A percentile compares a stretch with the other conserved stretches of the same genome.
phyloP scores from a whole-genome alignment of 2,329 filamentous ascomycete species.

The Iodosphaeria phyllophila region DNA sequence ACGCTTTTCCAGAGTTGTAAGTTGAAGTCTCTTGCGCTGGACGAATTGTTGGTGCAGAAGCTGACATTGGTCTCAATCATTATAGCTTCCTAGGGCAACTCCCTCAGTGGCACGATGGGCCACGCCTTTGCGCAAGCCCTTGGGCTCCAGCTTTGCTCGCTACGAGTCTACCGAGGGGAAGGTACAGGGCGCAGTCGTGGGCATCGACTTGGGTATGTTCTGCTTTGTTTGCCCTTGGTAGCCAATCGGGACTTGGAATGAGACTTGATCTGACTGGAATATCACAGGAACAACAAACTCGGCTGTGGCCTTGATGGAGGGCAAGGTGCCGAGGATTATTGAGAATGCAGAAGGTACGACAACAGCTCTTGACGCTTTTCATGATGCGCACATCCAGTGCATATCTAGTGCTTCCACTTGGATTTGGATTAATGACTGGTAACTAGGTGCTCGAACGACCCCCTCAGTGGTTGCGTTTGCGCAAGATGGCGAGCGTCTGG shows the following conservation, averaged over 20 bases:
- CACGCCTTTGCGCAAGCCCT: constrained; percentile 47
- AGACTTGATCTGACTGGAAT: constrained; percentile 3
- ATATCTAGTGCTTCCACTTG: constrained; percentile 4
- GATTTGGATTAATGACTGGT: no score
- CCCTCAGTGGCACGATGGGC: constrained; percentile 50
- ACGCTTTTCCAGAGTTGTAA: constrained; percentile 57
- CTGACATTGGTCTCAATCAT: constrained; percentile 2
- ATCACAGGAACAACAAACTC: constrained; percentile 75
- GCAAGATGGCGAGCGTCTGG: constrained; percentile 85
- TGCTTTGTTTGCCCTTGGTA: not conserved
- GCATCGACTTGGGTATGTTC: constrained; percentile 68
- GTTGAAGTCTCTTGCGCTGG: constrained; percentile 16
- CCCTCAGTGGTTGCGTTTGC: constrained; percentile 92
- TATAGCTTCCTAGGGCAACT: constrained; percentile 60
- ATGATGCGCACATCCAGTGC: constrained; percentile 3
- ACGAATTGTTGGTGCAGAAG: not conserved
- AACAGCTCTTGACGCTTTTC: constrained; percentile 1
- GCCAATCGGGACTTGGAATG: not conserved
- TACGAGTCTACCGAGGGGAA: constrained; percentile 70
- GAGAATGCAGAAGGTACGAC: constrained; percentile 81
- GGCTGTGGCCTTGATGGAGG: constrained; percentile 93
- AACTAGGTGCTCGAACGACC: constrained; percentile 67
- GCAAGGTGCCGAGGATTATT: constrained; percentile 87
- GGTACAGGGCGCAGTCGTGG: constrained; percentile 89
- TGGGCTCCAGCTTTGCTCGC: constrained; percentile 55